phyloP scores from a whole-genome alignment of 2,329 filamentous ascomycete species.

The Akanthomyces muscarius region DNA sequence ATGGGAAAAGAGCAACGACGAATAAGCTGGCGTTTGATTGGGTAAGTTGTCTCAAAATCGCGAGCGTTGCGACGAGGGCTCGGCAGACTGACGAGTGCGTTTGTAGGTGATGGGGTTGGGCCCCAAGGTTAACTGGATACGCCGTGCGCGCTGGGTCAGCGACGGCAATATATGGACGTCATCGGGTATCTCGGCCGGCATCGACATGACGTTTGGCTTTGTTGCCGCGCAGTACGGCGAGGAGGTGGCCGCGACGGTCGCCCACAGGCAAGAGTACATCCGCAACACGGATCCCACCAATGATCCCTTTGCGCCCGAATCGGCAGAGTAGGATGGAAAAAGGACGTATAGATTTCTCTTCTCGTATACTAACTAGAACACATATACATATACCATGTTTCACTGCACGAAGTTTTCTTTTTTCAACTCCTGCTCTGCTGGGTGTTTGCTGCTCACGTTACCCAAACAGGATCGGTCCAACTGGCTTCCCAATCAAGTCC shows the following conservation, averaged over 20 bases:
- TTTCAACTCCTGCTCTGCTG: neutral
- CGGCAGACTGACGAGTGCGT: no score
- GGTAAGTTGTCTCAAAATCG: slow-evolving; percentile 21
- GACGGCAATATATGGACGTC: slow-evolving; percentile 61
- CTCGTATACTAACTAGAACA: neutral
- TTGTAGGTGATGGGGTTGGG: slow-evolving; percentile 35
- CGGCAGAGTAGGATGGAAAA: neutral
- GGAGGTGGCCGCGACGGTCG: slow-evolving; percentile 44
- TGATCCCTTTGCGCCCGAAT: slow-evolving; percentile 49
- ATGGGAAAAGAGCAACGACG: slow-evolving; percentile 55
- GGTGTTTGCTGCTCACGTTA: no score
- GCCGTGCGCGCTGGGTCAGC: slow-evolving; percentile 54
- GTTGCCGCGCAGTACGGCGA: slow-evolving; percentile 40
- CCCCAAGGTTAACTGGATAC: slow-evolving; percentile 49
- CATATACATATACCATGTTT: neutral
- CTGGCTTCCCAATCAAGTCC: slow-evolving; percentile 7
- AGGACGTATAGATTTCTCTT: neutral
- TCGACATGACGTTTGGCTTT: slow-evolving; percentile 36
- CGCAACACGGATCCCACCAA: slow-evolving; percentile 44
- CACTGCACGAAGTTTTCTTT: neutral
- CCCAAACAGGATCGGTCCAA: slow-evolving; percentile 1
- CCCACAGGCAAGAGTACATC: slow-evolving; percentile 54
- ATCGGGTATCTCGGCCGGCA: slow-evolving; percentile 50
- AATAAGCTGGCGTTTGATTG: slow-evolving; percentile 53
- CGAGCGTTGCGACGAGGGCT: neutral